Evolutionary conservation across 768 basidiomycete species (phyloP), one percentile per base, ranked within the genome.

Genomic region (Dentipellis fragilis): DNA sequence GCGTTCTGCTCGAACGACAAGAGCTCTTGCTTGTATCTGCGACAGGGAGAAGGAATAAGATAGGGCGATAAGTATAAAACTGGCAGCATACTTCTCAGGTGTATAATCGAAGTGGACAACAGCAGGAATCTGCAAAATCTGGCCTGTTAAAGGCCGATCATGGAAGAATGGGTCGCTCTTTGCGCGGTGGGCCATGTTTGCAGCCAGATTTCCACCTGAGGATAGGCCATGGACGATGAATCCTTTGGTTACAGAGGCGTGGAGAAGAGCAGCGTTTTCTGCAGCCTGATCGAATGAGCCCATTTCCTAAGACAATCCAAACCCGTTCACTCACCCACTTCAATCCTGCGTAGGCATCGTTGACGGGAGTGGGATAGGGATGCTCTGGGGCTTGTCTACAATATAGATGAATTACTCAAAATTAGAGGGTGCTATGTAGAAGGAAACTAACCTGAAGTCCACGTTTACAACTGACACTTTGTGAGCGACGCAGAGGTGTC

Each of bases 161-260:
- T 14, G 8, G 14, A 49, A 54, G 35, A 54, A 54, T 1, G 54
- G 45, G 22, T 55, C 54, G 14, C 21, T 48, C 10, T 21, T n/a
- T 2, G 54, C 49, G 14, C 47, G 54, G 11, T 23, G 54, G 5
- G 54, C 47, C 12, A 50, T 1, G 14, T 7, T 17, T 12, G 38
- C 49, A 14, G 54, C 48, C 21, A 55, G 6, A n/a, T 50, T 22
- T 2, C 36, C 54, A 16, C 54, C 54, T 16, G 54, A 47, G 14
- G 54, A 55, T 7, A 19, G n/a, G n/a, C 42, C 42, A 16, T 19
- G n/a, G 9, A 50, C 35, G 49, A 55, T 29, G 29, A 55, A 55
- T 4, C 54, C 47, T 40, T 51, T 51, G 6, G 34, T 16, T 5
- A 45, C 10, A n/a, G 34, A 37, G 4, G 22, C 54, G 29, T 46